Evolutionary conservation across 352 stramenopile genomes (phyloP).

Genomic region (Phytophthora constricta): DNA sequence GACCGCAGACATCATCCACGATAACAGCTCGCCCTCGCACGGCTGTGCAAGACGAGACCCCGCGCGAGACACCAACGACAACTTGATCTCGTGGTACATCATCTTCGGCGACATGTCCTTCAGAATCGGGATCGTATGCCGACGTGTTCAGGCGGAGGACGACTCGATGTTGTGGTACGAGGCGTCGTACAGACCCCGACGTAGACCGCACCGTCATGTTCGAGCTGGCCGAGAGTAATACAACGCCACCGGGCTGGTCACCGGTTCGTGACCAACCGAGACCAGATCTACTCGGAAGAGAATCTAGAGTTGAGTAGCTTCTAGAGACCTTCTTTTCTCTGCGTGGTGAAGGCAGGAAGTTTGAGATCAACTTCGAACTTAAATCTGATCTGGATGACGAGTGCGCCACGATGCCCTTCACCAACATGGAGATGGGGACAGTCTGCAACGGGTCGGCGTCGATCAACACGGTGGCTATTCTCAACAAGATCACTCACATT

Average conservation of each 20-base stretch:
- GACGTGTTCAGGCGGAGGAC: conserved; percentile 39
- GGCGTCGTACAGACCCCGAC: conserved; percentile 36
- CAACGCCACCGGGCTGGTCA: conserved; percentile 27
- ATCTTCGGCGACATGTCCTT: conserved; percentile 38
- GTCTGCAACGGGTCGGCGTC: conserved; percentile 45
- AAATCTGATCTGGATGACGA: conserved; percentile 30
- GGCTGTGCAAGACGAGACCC: conserved; percentile 14
- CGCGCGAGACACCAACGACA: conserved; percentile 29
- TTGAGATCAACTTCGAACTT: conserved; percentile 42
- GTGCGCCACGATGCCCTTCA: conserved; percentile 40
- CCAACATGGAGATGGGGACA: conserved; percentile 36
- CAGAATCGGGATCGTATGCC: conserved; percentile 32
- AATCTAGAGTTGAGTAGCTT: conserved; percentile 38
- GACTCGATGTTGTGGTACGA: conserved; percentile 42
- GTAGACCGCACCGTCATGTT: conserved; percentile 45
- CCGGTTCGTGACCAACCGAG: conserved; percentile 35
- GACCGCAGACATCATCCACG: no score
- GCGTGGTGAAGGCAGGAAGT: conserved; percentile 31
- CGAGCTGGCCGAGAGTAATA: conserved; percentile 45
- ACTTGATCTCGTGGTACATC: conserved; percentile 45
- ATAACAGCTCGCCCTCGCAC: conserved; percentile 10
- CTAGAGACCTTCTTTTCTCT: conserved; percentile 42
- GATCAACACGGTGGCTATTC: conserved; percentile 39
- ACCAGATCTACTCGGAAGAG: conserved; percentile 46
- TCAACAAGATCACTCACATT: conserved; percentile 41